phyloP scores from a whole-genome alignment of 2,329 filamentous ascomycete genomes.

The Didymella pinodella region DNA sequence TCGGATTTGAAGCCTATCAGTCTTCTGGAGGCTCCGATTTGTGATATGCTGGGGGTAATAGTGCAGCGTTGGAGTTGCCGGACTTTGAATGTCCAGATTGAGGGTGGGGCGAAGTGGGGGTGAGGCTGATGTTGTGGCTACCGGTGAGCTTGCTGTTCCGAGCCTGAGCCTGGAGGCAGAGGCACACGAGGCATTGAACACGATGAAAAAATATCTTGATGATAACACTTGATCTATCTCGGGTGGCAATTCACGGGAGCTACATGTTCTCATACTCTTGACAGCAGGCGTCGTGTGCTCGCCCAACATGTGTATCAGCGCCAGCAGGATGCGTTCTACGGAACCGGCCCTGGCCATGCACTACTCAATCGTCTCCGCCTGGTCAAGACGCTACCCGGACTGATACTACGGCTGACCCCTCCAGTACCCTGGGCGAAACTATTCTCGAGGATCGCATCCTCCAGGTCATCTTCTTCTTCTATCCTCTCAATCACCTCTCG shows the following conservation, averaged over 20 bases:
- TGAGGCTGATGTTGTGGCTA: conserved; percentile 5
- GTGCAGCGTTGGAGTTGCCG: conserved; percentile 11
- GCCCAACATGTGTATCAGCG: not conserved
- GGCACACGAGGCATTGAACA: not conserved
- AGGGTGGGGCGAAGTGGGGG: conserved; percentile 15
- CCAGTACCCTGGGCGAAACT: conserved; percentile 41
- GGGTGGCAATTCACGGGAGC: no score
- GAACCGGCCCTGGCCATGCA: conserved; percentile 42
- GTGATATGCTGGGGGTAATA: conserved; percentile 21
- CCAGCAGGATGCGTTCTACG: not conserved
- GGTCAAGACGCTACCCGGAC: conserved; percentile 41
- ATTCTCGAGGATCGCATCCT: conserved; percentile 54
- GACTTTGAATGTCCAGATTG: conserved; percentile 11
- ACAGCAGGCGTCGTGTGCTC: not conserved
- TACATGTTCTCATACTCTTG: not conserved
- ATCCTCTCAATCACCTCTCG: conserved; percentile 59
- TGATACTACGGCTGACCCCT: conserved; percentile 33
- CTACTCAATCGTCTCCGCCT: conserved; percentile 48
- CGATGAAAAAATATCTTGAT: not conserved
- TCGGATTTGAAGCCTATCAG: not conserved
- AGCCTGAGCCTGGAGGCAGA: not conserved
- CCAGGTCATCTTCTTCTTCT: conserved; percentile 59
- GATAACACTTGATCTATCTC: no score
- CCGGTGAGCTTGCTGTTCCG: not conserved
- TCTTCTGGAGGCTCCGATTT: not conserved